Evolutionary conservation across 805 yeast genomes (phyloP), one percentile per base, ranked within the genome.

Genomic region (Candida pseudoglaebosa): DNA sequence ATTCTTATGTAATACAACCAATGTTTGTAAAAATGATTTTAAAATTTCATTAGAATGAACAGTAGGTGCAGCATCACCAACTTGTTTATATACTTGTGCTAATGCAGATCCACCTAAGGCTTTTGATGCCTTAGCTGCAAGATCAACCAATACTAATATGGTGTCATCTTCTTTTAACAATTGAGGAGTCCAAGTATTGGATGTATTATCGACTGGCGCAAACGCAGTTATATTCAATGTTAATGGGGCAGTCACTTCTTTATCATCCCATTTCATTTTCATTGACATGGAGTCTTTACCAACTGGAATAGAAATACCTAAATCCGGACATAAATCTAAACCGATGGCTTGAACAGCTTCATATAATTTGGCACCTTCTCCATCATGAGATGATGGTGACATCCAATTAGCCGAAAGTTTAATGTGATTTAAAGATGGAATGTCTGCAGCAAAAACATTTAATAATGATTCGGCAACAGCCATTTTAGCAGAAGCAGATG

Each of bases 211-310:
- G 35, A 93, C 97, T 24, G 95, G 87, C 42, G 84, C 86, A 60
- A 91, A 93, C 0, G 98, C 93, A 16, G 99, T 90, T 50, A 91
- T 75, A 34, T 86, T 84, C 53, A 91, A 77, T 9, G 97, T 84
- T 57, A 93, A 70, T 34, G 99, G 99, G n/a, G 97, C 88, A 45
- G 93, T 81, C 31, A 93, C 98, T 62, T 88, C 95, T 53, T 83
- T 86, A 47, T 80, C 78, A 36, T 75, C 86, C 99, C 99, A 93
- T 55, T 84, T 82, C 98, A 93, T 93, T 70, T 89, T 88, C 99
- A 93, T 91, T 16, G 98, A 89, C 96, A 93, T 89, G 24, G 97
- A 89, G 63, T 93, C 99, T 68, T 93, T 93, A 50, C 99, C 99
- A 26, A 93, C 99, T 10, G 99, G 99, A 42, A 93, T 88, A 15